phyloP scores from a whole-genome alignment of 805 yeast genomes.

The Yarrowia sp. region DNA sequence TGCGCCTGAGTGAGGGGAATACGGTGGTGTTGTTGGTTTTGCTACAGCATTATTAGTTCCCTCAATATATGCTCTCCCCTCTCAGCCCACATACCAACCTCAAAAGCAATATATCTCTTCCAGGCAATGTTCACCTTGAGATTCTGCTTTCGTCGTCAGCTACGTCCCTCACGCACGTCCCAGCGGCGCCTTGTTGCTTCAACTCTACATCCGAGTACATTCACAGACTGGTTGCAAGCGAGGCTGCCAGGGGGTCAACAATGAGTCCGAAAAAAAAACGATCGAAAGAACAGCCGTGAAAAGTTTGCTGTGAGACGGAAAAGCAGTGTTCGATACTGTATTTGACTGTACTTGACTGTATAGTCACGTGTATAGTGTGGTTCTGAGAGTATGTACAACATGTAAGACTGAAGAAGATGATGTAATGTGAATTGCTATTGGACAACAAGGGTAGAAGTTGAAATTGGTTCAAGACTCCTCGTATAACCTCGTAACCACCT shows the following conservation, averaged over 20 bases:
- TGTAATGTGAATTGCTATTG: too few relatives aligned
- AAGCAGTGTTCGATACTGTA: too few relatives aligned
- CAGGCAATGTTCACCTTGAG: not conserved
- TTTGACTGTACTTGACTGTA: not conserved
- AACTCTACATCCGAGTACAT: constrained; percentile 13
- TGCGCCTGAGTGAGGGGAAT: not conserved
- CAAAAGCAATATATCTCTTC: constrained; percentile 1
- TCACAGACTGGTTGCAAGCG: constrained; percentile 2
- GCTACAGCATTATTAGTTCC: too few relatives aligned
- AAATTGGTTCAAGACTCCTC: too few relatives aligned
- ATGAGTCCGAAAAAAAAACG: not conserved
- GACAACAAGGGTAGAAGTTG: too few relatives aligned
- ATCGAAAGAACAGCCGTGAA: constrained; percentile 1
- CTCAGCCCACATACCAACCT: not conserved
- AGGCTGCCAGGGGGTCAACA: constrained; percentile 13
- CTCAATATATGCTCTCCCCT: not conserved
- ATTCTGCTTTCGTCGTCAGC: not conserved
- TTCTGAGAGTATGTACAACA: too few relatives aligned
- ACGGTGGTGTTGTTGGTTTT: not conserved
- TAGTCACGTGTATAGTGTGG: not conserved
- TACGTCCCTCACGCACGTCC: not conserved
- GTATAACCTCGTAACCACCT: too few relatives aligned
- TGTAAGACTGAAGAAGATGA: too few relatives aligned
- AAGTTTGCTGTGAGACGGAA: not conserved
- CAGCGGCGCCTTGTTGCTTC: constrained; percentile 9